Evolutionary conservation across 176 grass and related monocot genomes (phyloP).

Genomic region (sorghum (Sorghum bicolor)): Sorghum_bicolor_NCBIv3 NC_012871.2:66568001-66568500

Average conservation of each 20-base stretch:
- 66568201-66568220: conserved; percentile 60
- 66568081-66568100: neutral
- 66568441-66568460: conserved; percentile 35
- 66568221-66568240: conserved; percentile 42
- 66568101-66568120: neutral
- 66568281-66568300: conserved; percentile 21
- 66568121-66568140: conserved; percentile 29
- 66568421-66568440: conserved; percentile 48
- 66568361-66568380: conserved; percentile 65
- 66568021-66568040: conserved; percentile 19
- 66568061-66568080: conserved; percentile 4
- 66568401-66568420: conserved; percentile 35
- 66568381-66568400: conserved; percentile 78
- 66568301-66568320: conserved; percentile 41
- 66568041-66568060: neutral
- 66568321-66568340: conserved; percentile 44
- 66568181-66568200: conserved; percentile 89
- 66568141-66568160: conserved; percentile 68
- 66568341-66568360: conserved; percentile 39
- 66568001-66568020: neutral
- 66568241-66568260: neutral
- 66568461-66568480: conserved; percentile 33
- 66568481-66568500: conserved; percentile 30
- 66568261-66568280: conserved; percentile 28
- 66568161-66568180: conserved; percentile 77